phyloP scores from a whole-genome alignment of 257 asterid genomes.

The Striga asiatica region DNA sequence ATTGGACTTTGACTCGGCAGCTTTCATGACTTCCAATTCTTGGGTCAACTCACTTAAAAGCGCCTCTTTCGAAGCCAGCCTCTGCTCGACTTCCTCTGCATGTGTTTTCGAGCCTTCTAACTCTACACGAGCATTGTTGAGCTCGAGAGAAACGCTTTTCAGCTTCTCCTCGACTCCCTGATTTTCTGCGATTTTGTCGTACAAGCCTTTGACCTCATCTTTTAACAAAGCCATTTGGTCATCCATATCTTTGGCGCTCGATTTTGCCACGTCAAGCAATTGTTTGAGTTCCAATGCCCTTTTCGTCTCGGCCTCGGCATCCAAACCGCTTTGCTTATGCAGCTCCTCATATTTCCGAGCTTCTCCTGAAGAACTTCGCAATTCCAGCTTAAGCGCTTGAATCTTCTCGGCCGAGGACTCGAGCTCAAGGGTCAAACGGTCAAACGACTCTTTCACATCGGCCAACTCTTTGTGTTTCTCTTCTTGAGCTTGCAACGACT shows the following conservation, averaged over 20 bases:
- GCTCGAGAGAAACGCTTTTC: slow-evolving; percentile 34
- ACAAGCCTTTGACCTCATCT: slow-evolving; percentile 42
- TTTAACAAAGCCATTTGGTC: slow-evolving; percentile 47
- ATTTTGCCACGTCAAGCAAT: slow-evolving; percentile 54
- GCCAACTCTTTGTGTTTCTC: slow-evolving; percentile 43
- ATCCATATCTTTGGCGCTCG: slow-evolving; percentile 49
- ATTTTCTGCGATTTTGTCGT: slow-evolving; percentile 44
- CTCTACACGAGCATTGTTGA: slow-evolving; percentile 47
- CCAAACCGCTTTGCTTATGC: slow-evolving; percentile 59
- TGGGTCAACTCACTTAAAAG: slow-evolving; percentile 34
- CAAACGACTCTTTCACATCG: slow-evolving; percentile 47
- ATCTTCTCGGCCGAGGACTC: slow-evolving; percentile 57
- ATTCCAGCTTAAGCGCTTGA: slow-evolving; percentile 46
- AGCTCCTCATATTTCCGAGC: slow-evolving; percentile 61
- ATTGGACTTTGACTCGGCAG: slow-evolving; percentile 47
- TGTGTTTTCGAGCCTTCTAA: slow-evolving; percentile 56
- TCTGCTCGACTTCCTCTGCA: slow-evolving; percentile 43
- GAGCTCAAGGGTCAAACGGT: slow-evolving; percentile 47
- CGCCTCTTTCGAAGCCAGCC: slow-evolving; percentile 64
- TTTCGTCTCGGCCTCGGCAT: slow-evolving; percentile 60
- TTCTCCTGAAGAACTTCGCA: slow-evolving; percentile 40
- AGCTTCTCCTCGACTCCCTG: slow-evolving; percentile 63
- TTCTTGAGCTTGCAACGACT: slow-evolving; percentile 47
- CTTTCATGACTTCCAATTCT: slow-evolving; percentile 40
- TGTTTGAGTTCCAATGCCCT: slow-evolving; percentile 56